Conservation (phyloP, 306 rosid species). For the Lathyrus tuberosus region DNA sequence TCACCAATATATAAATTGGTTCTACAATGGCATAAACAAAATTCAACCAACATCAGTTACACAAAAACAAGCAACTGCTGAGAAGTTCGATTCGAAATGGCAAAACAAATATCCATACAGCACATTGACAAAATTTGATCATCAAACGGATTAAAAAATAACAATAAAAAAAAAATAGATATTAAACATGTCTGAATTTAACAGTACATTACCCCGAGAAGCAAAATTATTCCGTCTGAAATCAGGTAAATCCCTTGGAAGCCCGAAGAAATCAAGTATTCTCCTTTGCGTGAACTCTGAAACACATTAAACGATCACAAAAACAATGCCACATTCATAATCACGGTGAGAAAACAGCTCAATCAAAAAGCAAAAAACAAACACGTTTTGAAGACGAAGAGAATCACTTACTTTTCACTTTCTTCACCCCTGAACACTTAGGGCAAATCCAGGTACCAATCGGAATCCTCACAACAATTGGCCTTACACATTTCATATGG, state of each 20-base stretch:
- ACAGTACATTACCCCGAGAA: conserved; percentile 53
- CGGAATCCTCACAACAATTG: conserved; percentile 78
- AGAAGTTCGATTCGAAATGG: conserved; percentile 8
- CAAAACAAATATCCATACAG: conserved; percentile 9
- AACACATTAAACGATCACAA: conserved; percentile 18
- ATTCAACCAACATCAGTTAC: conserved; percentile 34
- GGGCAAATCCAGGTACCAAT: conserved; percentile 89
- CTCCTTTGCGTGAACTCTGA: conserved; percentile 75
- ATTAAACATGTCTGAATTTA: conserved; percentile 8
- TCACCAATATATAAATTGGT: neutral
- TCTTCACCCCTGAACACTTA: conserved; percentile 56
- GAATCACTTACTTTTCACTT: conserved; percentile 60
- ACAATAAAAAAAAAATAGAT: neutral
- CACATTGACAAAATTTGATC: conserved; percentile 15
- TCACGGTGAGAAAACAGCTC: conserved; percentile 15
- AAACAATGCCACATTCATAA: conserved; percentile 42
- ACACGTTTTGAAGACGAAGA: neutral
- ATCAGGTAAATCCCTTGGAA: conserved; percentile 45
- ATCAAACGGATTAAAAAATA: neutral
- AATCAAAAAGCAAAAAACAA: neutral
- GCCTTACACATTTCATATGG: conserved; percentile 83
- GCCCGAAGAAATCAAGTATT: conserved; percentile 73
- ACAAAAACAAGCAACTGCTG: conserved; percentile 8
- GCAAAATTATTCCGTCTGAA: conserved; percentile 34
- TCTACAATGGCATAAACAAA: neutral